Evolutionary conservation across 1,284 basidiomycete species (phyloP), one percentile per base, ranked within the genome.

Genomic region (Ganoderma lingzhi): DNA sequence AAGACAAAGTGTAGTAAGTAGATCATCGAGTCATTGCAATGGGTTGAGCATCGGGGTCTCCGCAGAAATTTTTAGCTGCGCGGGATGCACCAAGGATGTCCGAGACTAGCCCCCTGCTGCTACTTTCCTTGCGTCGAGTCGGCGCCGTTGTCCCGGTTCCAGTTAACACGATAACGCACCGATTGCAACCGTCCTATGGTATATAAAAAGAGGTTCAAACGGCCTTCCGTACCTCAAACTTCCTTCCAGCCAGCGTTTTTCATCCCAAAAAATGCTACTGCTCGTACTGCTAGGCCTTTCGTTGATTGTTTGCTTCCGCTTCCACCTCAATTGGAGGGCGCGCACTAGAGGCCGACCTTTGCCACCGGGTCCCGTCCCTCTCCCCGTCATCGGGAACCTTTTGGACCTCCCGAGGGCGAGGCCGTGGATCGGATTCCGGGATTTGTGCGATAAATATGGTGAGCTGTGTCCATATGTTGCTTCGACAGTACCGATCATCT

Each of bases 331-430:
- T n/a, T 60, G 41, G 59, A 56, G 30, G 17, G 12, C 28, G 17
- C 53, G 53, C 15, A 19, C 53, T 32, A 23, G 14, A 17, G 62
- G 62, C 12, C 8, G n/a, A 28, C 44, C 45, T 17, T 55, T 65
- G 17, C 55, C 64, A 30, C 64, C 64, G 1, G 64, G 64, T 12
- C 64, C 64, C 3, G 9, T 6, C 28, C 3, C 19, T n/a, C 30
- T 65, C 37, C 64, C 64, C 10, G 6, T 65, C 42, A 35, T 65
- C 37, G 64, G 64, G 19, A 65, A 59, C 55, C 6, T 59, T 17
- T 28, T 65, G 8, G 55, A 37, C 41, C 35, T 65, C 15, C 55
- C 64, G 9, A 59, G 37, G 55, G 41, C 8, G 6, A 19, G 17
- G 6, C 41, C 55, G 12, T 58, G 55, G 64, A 5, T 48, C 15